Conservation (phyloP, 805 yeast genomes). For the Suhomyces pyralidae region DNA sequence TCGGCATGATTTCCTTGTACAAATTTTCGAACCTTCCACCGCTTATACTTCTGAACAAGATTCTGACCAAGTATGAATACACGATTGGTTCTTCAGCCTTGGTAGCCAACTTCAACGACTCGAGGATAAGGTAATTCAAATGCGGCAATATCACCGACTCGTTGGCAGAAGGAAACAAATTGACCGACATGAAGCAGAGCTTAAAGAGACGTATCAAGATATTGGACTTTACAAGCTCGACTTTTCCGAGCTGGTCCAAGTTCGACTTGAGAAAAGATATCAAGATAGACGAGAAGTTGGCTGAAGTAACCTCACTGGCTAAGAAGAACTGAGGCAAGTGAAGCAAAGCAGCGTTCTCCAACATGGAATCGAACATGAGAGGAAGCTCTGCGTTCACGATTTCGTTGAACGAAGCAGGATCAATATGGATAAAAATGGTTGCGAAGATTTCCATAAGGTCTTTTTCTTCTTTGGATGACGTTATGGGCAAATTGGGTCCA, state of each 20-base stretch:
- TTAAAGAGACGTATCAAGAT: slow-evolving; percentile 84
- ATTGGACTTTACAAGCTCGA: slow-evolving; percentile 72
- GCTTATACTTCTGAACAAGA: slow-evolving; percentile 89
- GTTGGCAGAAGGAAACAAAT: slow-evolving; percentile 80
- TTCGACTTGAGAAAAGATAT: slow-evolving; percentile 72
- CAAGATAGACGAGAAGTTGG: slow-evolving; percentile 83
- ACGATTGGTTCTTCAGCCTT: slow-evolving; percentile 88
- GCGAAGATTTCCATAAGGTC: slow-evolving; percentile 96
- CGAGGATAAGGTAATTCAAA: slow-evolving; percentile 74
- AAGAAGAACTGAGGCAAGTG: slow-evolving; percentile 92
- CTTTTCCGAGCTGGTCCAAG: slow-evolving; percentile 74
- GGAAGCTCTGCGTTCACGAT: slow-evolving; percentile 79
- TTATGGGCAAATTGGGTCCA: slow-evolving; percentile 80
- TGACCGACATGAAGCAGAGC: slow-evolving; percentile 93
- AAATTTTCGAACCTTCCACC: slow-evolving; percentile 94
- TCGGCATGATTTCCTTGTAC: slow-evolving; percentile 89
- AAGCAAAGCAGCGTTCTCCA: slow-evolving; percentile 77
- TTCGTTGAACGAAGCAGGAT: slow-evolving; percentile 93
- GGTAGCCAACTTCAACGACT: slow-evolving; percentile 75
- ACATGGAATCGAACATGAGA: slow-evolving; percentile 71
- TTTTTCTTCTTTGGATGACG: slow-evolving; percentile 88
- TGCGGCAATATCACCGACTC: slow-evolving; percentile 89
- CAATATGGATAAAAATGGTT: slow-evolving; percentile 88
- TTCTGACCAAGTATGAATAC: slow-evolving; percentile 82
- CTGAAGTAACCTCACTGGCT: slow-evolving; percentile 91